Evolutionary conservation across 2,329 filamentous ascomycete species (phyloP).

Genomic region (Colletotrichum euphorbiae): DNA sequence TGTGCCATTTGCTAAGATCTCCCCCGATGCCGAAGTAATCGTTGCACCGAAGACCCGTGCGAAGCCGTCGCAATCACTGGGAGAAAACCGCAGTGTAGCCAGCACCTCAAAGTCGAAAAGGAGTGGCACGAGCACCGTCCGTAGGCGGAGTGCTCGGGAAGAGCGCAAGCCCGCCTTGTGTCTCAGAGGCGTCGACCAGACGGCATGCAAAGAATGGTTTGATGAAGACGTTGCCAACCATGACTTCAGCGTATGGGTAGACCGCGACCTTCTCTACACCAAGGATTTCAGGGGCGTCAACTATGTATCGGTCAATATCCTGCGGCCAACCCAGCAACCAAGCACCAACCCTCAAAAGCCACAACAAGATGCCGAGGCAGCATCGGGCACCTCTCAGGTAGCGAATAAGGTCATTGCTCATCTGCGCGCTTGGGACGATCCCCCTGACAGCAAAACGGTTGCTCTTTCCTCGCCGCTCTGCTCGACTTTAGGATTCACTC

Average conservation of each 20-base stretch:
- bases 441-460: constrained; percentile 82
- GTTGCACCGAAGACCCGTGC: constrained; percentile 92
- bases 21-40: constrained; percentile 94
- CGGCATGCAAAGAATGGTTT: constrained; percentile 80
- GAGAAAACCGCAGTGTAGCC: constrained; percentile 82
- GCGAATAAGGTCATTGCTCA: constrained; percentile 80
- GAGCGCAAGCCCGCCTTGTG: constrained; percentile 77
- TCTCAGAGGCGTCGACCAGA: constrained; percentile 81
- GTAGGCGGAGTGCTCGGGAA: constrained; percentile 68
- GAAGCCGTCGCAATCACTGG: constrained; percentile 72
- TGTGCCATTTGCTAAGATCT: constrained; percentile 88
- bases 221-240: constrained; percentile 70
- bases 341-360: constrained; percentile 64
- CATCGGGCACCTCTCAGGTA: constrained; percentile 61
- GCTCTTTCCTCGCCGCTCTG: constrained; percentile 85
- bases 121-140: constrained; percentile 77
- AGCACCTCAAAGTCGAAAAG: constrained; percentile 84
- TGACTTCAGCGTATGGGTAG: constrained; percentile 84
- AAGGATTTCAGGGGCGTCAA: constrained; percentile 80
- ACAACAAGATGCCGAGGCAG: constrained; percentile 74
- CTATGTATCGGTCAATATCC: constrained; percentile 73
- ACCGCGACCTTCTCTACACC: constrained; percentile 78
- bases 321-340: constrained; percentile 29
- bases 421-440: constrained; percentile 84
- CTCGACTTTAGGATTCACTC: constrained; percentile 75